Percentiles rank a stretch among this genome's conserved stretches.
Evolutionary conservation across 2,329 filamentous ascomycete species (phyloP).

Genomic region (Chrysosporium keratinophilum): DNA sequence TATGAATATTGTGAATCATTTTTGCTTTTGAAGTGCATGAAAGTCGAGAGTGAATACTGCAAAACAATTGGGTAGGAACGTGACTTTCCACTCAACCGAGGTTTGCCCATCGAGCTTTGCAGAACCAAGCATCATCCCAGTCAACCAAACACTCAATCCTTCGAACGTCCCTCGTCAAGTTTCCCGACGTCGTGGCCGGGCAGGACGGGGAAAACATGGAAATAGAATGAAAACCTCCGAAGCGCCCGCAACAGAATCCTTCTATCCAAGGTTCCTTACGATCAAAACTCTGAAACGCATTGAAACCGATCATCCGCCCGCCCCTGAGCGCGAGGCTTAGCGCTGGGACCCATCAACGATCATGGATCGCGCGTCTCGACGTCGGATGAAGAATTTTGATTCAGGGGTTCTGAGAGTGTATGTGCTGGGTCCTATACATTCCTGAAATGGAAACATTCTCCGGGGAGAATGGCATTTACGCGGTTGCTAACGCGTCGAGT

Average conservation of each 20-base stretch:
- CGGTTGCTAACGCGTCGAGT: slow-evolving; percentile 2
- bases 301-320: neutral
- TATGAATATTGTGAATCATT: too few species aligned
- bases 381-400: slow-evolving; percentile 3
- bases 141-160: neutral
- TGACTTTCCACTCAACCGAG: slow-evolving; percentile 2
- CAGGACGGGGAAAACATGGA: neutral
- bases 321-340: slow-evolving; percentile 1
- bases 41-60: neutral
- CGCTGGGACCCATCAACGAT: neutral
- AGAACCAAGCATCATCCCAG: neutral
- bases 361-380: slow-evolving; percentile 2
- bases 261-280: neutral
- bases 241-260: neutral
- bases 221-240: slow-evolving; percentile 9
- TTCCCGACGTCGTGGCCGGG: neutral
- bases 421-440: slow-evolving; percentile 1
- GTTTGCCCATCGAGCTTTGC: slow-evolving; percentile 1
- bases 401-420: slow-evolving; percentile 15
- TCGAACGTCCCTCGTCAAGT: neutral
- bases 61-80: neutral
- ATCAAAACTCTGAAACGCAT: slow-evolving; percentile 6
- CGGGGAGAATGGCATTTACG: neutral
- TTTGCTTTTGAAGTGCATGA: neutral
- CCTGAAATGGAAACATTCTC: neutral